A percentile compares a stretch with the other conserved stretches of the same genome.
Evolutionary conservation across 2,329 filamentous ascomycete genomes (phyloP).

Genomic region (Epichloe uncinata): DNA sequence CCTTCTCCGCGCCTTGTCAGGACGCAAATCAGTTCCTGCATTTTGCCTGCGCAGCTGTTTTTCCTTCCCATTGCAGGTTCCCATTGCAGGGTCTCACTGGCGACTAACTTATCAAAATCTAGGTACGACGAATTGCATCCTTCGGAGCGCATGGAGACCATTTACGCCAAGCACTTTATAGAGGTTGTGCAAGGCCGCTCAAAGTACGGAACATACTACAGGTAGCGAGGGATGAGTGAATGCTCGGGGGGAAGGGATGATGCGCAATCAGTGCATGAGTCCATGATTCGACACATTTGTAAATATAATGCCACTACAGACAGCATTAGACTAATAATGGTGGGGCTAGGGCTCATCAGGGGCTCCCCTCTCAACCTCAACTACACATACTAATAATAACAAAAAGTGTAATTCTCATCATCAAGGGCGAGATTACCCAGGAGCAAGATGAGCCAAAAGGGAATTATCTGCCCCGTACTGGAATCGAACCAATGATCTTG

Average conservation of each 20-base stretch:
- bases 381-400: too few species aligned
- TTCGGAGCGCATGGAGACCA: conserved; percentile 41
- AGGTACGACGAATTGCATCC: conserved; percentile 59
- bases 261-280: background rate
- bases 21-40: too few species aligned
- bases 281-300: background rate
- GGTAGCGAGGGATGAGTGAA: background rate
- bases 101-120: background rate
- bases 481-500: conserved; percentile 24
- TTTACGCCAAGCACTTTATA: conserved; percentile 28
- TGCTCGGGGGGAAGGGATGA: background rate
- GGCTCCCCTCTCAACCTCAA: too few species aligned
- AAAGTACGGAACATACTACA: conserved; percentile 23
- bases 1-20: background rate
- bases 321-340: too few species aligned
- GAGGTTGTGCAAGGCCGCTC: conserved; percentile 27
- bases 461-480: conserved; percentile 15
- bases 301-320: too few species aligned
- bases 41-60: too few species aligned
- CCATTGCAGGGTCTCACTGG: background rate
- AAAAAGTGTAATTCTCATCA: too few species aligned
- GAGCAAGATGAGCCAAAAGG: background rate
- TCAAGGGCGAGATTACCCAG: background rate
- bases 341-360: too few species aligned
- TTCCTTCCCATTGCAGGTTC: too few species aligned